Base-by-base conservation (phyloP, 257 asterid genomes). In the Penstemon eatonii region DNA sequence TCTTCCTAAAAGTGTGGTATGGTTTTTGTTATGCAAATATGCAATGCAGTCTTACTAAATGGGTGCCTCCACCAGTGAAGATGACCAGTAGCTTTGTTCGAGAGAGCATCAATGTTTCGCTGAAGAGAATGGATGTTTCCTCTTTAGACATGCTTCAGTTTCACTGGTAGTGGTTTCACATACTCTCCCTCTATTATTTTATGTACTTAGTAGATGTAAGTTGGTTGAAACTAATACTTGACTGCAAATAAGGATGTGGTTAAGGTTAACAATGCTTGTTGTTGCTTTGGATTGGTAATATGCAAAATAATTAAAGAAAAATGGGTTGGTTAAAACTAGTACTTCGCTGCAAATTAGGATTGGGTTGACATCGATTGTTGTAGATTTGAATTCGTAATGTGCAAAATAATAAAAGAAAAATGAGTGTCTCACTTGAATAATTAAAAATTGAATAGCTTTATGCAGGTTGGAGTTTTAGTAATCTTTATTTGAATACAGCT, bases 11-110 rank as follows among this genome's bases (percentile, higher is more conserved):
- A 13, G 40, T 67, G 12, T 41, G 49, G 15, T 65, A 19, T 50
- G 68, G 5, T 60, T 42, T 60, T 64, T 47, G n/a, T 58, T 69
- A 25, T 73, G 68, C 25, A 39, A 37, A 54, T 69, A 25, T 73
- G 68, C 25, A 39, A 37, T 74, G 76, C 89, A 94, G 99, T 49
- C 92, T 94, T 66, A 94, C 97, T 0, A 94, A 94, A 81, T 94
- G 99, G 99, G 99, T 91, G 82, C 99, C 97, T 56, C 96, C 96
- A 44, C 97, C 97, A 0, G 97, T 91, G 74, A 94, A 91, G 92
- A 94, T 94, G 97, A 91, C 96, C 8, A 69, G 91, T 47, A 87
- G 82, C 82, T 91, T 67, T 56, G 99, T 94, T 61, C 78, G 84
- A 8, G 82, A 94, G n/a, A 89, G 85, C 84, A 84, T 94, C 60